A percentile compares a stretch with the other conserved stretches of the same genome.
Evolutionary conservation across 352 stramenopile genomes (phyloP).

Genomic region (Peronospora belbahrii): DNA sequence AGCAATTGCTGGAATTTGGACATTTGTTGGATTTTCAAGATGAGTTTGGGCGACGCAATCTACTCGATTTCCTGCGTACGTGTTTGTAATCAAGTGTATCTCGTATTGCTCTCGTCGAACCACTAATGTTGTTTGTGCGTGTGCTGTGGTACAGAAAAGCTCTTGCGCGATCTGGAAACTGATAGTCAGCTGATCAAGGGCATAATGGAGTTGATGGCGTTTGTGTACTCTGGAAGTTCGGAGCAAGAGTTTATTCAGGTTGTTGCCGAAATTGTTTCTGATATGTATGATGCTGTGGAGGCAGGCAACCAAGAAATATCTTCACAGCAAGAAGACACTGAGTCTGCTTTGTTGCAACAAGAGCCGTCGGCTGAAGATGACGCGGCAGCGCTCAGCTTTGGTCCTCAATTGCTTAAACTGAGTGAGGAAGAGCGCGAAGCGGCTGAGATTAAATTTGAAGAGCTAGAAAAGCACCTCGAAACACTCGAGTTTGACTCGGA

Average conservation of each 20-base stretch:
- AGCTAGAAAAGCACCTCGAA: conserved; percentile 55
- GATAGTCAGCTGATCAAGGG: conserved; percentile 50
- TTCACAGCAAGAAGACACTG: conserved; percentile 16
- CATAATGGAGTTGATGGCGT: conserved; percentile 73
- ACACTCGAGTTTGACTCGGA: conserved; percentile 45
- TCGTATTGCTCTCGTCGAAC: background rate
- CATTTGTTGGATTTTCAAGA: conserved; percentile 72
- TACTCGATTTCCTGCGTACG: conserved; percentile 62
- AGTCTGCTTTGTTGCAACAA: conserved; percentile 14
- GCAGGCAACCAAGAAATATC: conserved; percentile 11
- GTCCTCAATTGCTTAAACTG: conserved; percentile 24
- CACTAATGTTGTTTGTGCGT: conserved; percentile 3
- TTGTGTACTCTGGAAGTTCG: conserved; percentile 55
- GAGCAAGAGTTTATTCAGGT: conserved; percentile 76
- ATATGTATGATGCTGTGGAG: conserved; percentile 71
- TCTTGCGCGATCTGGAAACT: conserved; percentile 46
- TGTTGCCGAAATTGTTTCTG: conserved; percentile 65
- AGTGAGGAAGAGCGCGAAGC: conserved; percentile 47
- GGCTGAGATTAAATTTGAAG: conserved; percentile 50
- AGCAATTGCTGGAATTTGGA: conserved; percentile 58
- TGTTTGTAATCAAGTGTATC: background rate
- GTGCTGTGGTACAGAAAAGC: conserved; percentile 32
- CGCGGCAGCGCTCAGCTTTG: conserved; percentile 13
- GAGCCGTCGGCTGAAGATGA: conserved; percentile 27
- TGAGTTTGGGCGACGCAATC: conserved; percentile 62